Conservation (phyloP, 106 monocot genomes). For the Dioscorea zingiberensis region DNA sequence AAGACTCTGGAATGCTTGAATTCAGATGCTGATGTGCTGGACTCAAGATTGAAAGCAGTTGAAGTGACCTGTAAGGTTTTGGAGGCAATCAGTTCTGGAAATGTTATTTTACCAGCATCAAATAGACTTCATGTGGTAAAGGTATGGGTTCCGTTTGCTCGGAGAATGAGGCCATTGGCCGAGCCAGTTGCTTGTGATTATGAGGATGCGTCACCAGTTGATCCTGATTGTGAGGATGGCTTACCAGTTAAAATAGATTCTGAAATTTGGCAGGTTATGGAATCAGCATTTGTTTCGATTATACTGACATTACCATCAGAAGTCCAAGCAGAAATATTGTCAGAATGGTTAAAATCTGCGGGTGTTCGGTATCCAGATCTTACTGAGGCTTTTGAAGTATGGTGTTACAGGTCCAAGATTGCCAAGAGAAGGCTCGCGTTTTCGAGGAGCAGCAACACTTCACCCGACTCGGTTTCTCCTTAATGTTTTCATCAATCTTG, state of each 20-base stretch:
- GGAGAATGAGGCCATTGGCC: constrained; percentile 25
- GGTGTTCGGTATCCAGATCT: constrained; percentile 62
- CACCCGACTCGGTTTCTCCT: neutral
- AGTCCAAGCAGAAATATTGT: constrained; percentile 61
- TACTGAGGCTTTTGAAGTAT: constrained; percentile 75
- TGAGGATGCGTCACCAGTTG: neutral
- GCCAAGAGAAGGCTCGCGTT: constrained; percentile 18
- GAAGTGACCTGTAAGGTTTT: constrained; percentile 56
- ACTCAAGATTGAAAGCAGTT: constrained; percentile 34
- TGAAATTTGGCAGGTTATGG: constrained; percentile 71
- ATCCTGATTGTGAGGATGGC: constrained; percentile 11
- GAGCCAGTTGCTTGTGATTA: constrained; percentile 20
- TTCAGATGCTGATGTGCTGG: constrained; percentile 1
- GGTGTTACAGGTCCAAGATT: constrained; percentile 80
- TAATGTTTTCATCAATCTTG: neutral
- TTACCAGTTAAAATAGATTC: constrained; percentile 27
- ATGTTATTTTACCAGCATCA: constrained; percentile 37
- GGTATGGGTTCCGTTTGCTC: constrained; percentile 67
- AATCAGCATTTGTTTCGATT: constrained; percentile 57
- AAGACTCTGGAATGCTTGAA: constrained; percentile 8
- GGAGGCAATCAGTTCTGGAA: constrained; percentile 67
- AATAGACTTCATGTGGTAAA: constrained; percentile 44
- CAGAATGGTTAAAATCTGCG: constrained; percentile 58
- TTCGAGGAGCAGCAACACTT: neutral
- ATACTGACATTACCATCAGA: constrained; percentile 61